Evolutionary conservation across 2,329 filamentous ascomycete genomes (phyloP).

Genomic region (Dothistroma septosporum): DNA sequence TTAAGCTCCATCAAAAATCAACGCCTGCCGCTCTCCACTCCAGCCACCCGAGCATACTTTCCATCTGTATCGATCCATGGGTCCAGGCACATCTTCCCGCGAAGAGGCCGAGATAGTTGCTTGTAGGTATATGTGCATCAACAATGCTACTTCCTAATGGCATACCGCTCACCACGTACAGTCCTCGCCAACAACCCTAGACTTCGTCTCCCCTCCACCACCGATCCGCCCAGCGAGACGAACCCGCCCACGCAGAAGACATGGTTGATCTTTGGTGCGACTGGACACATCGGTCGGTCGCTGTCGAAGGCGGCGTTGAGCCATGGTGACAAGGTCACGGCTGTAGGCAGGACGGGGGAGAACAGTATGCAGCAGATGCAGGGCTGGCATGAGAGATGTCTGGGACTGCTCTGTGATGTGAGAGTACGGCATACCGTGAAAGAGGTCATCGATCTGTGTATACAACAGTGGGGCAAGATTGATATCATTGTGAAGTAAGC

Average conservation of each 20-base stretch:
- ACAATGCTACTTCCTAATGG: conserved; percentile 8
- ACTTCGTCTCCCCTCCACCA: conserved; percentile 69
- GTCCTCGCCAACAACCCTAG: conserved; percentile 24
- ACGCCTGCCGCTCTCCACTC: neutral
- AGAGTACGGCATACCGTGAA: conserved; percentile 74
- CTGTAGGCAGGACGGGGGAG: conserved; percentile 79
- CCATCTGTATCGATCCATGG: neutral
- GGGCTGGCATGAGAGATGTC: conserved; percentile 65
- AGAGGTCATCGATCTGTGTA: conserved; percentile 63
- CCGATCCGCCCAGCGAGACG: conserved; percentile 72
- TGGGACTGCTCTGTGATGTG: conserved; percentile 86
- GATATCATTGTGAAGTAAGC: conserved; percentile 77
- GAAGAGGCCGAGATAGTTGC: conserved; percentile 5
- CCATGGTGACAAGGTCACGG: conserved; percentile 77
- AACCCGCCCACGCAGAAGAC: conserved; percentile 70
- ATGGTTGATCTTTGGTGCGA: conserved; percentile 96
- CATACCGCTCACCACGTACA: conserved; percentile 13
- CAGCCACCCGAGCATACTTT: too few relatives aligned
- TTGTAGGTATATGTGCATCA: neutral
- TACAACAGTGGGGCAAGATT: conserved; percentile 67
- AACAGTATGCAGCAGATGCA: conserved; percentile 69
- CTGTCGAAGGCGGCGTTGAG: conserved; percentile 77
- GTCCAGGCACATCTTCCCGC: neutral
- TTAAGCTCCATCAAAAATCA: neutral
- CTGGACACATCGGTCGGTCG: conserved; percentile 93